Percentiles rank a stretch among this genome's conserved stretches.
These are phyloP conservation scores for Monosporozyma siamensis DNA, from an alignment of 805 yeast species.

Conservation along the genomic window DNA sequence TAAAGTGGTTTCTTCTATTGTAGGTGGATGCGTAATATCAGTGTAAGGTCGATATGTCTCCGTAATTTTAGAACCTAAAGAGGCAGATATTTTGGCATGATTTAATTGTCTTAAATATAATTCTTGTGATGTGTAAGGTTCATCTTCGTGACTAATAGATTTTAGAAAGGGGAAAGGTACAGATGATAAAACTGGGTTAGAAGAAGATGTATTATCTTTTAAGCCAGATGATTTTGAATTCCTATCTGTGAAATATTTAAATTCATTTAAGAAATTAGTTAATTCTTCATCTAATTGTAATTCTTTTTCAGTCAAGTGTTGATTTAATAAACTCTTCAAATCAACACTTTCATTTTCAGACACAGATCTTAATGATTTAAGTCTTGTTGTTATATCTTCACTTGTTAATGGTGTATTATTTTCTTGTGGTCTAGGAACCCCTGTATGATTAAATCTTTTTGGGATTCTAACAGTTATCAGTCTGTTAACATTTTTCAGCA, in stretches of 20 bases:
- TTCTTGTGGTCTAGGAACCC: background rate
- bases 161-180: conserved; percentile 46
- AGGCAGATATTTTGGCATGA: conserved; percentile 45
- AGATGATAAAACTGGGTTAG: background rate
- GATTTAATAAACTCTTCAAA: conserved; percentile 2
- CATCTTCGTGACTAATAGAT: conserved; percentile 43
- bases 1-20: conserved; percentile 50
- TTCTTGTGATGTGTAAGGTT: conserved; percentile 71
- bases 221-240: too few relatives aligned
- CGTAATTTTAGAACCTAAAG: conserved; percentile 52
- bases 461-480: background rate
- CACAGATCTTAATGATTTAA: conserved; percentile 6
- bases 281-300: conserved; percentile 26
- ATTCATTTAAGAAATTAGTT: conserved; percentile 22
- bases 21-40: conserved; percentile 51
- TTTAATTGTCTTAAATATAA: conserved; percentile 63
- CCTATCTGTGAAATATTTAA: too few relatives aligned
- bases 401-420: conserved; percentile 4
- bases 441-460: background rate
- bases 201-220: too few relatives aligned
- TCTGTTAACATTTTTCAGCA: background rate
- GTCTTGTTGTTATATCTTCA: conserved; percentile 17
- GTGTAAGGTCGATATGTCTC: conserved; percentile 63
- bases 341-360: conserved; percentile 1
- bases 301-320: conserved; percentile 17